Conservation (phyloP, 495 filamentous ascomycete genomes). For the Glonium stellatum region DNA sequence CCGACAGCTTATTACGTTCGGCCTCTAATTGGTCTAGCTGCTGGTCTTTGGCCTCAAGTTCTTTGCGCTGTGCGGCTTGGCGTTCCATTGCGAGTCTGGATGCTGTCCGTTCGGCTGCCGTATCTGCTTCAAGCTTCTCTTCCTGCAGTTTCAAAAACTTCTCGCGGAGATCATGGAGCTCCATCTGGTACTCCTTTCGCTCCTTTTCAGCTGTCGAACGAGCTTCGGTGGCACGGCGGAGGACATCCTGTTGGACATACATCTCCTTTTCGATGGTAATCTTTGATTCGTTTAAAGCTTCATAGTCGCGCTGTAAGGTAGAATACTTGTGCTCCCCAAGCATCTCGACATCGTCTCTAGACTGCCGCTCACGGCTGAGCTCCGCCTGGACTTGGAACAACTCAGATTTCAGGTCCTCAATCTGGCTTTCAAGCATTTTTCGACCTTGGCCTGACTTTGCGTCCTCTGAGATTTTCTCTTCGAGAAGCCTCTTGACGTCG, state of each 20-base stretch:
- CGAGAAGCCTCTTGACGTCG: conserved; percentile 77
- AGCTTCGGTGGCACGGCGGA: conserved; percentile 80
- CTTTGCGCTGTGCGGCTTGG: conserved; percentile 66
- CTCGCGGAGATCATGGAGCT: conserved; percentile 74
- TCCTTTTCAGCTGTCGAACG: conserved; percentile 71
- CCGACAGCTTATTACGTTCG: conserved; percentile 65
- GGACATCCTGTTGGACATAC: conserved; percentile 91
- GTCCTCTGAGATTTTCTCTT: conserved; percentile 84
- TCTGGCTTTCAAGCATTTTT: conserved; percentile 78
- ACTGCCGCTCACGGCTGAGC: conserved; percentile 85
- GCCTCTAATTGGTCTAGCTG: conserved; percentile 66
- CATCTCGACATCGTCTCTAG: conserved; percentile 89
- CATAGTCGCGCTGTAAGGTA: conserved; percentile 74
- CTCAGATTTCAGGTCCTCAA: conserved; percentile 76
- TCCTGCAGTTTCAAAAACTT: conserved; percentile 78
- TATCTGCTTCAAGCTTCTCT: conserved; percentile 73
- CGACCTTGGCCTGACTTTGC: conserved; percentile 67
- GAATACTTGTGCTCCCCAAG: conserved; percentile 83
- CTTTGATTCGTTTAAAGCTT: conserved; percentile 86
- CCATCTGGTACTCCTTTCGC: conserved; percentile 79
- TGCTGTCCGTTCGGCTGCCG: conserved; percentile 70
- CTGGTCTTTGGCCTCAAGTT: conserved; percentile 65
- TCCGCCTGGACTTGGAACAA: conserved; percentile 81
- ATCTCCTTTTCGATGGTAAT: conserved; percentile 98
- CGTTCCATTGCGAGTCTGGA: conserved; percentile 74